These are phyloP conservation scores for Colletotrichum sp. DNA, from an alignment of 2,329 filamentous ascomycete genomes.

Conservation along the genomic window DNA sequence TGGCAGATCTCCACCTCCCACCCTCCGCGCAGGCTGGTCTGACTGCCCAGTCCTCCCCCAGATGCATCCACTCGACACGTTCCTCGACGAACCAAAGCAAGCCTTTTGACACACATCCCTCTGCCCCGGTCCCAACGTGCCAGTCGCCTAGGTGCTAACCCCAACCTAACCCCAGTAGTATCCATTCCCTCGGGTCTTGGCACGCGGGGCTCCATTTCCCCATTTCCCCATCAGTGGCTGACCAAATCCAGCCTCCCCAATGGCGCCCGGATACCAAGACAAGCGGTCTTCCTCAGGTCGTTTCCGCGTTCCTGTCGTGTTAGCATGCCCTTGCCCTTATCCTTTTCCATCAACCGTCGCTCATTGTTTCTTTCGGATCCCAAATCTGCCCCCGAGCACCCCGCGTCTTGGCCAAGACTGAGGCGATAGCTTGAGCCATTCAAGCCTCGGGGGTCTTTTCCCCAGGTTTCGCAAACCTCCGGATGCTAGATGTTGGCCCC, in stretches of 20 bases:
- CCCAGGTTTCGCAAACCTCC: not conserved
- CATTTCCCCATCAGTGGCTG: conserved; percentile 1
- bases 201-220: conserved; percentile 16
- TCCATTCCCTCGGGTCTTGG: conserved; percentile 22
- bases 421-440: not conserved
- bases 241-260: conserved; percentile 6
- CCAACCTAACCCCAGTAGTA: conserved; percentile 6
- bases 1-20: not conserved
- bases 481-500: conserved; percentile 16
- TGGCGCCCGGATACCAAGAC: not conserved
- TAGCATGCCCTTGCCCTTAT: not conserved
- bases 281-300: not conserved
- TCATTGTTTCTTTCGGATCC: not conserved
- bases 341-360: not conserved
- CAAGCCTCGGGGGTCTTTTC: not conserved
- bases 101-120: not conserved
- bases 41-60: not conserved
- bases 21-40: not conserved
- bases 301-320: not conserved
- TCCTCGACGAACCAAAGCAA: conserved; percentile 4
- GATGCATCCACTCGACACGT: not conserved
- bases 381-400: conserved; percentile 5
- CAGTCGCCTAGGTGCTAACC: not conserved
- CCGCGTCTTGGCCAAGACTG: not conserved
- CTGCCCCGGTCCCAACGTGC: conserved; percentile 3